Evolutionary conservation across 2,329 filamentous ascomycete genomes (phyloP).

Genomic region (Coniochaeta sp.): DNA sequence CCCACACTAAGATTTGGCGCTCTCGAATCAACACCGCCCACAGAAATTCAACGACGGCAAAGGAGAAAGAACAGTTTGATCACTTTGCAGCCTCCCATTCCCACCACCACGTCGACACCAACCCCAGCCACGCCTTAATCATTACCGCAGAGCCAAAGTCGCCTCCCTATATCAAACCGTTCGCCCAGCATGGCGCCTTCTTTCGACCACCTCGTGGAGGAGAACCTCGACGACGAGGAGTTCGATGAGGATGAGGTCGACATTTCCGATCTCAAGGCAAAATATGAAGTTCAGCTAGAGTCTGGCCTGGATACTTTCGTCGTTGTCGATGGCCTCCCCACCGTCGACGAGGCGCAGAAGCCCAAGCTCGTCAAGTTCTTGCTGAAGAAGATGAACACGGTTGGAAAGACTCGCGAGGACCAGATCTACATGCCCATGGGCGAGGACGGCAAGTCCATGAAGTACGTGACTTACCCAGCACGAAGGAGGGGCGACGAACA

Average conservation of each 20-base stretch:
- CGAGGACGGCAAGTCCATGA: slow-evolving; percentile 77
- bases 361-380: slow-evolving; percentile 94
- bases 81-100: not conserved
- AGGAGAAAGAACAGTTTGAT: not conserved
- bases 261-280: slow-evolving; percentile 86
- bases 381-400: slow-evolving; percentile 82
- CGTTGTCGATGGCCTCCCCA: slow-evolving; percentile 87
- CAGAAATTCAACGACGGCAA: not conserved
- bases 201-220: slow-evolving; percentile 87
- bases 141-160: not conserved
- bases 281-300: slow-evolving; percentile 93
- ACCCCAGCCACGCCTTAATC: too few relatives aligned
- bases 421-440: slow-evolving; percentile 90
- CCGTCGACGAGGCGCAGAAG: slow-evolving; percentile 84
- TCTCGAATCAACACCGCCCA: slow-evolving; percentile 2
- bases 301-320: slow-evolving; percentile 95
- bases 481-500: not conserved
- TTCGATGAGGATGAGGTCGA: slow-evolving; percentile 92
- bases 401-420: slow-evolving; percentile 80
- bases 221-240: slow-evolving; percentile 78
- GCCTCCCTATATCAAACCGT: not conserved
- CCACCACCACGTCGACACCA: too few relatives aligned
- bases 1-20: not conserved
- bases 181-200: slow-evolving; percentile 76
- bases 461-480: slow-evolving; percentile 49